Evolutionary conservation across 2,329 filamentous ascomycete species (phyloP).

Genomic region (Aspergillus sp.): DNA sequence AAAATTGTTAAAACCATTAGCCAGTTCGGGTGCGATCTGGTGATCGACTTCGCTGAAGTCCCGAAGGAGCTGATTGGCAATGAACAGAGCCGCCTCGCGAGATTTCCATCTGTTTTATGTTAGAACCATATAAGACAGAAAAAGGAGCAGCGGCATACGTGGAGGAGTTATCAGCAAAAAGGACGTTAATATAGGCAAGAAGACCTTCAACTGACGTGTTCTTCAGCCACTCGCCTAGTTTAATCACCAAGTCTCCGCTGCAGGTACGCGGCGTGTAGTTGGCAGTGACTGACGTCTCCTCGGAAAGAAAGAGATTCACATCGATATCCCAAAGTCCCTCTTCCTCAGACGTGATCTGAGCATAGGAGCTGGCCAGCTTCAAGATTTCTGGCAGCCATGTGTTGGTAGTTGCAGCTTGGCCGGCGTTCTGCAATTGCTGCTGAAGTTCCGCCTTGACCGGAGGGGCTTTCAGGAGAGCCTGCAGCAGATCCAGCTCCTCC

Average conservation of each 20-base stretch:
- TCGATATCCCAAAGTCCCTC: constrained; percentile 96
- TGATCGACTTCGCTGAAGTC: constrained; percentile 76
- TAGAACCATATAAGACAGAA: not conserved
- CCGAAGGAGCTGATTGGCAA: constrained; percentile 75
- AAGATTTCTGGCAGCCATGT: constrained; percentile 85
- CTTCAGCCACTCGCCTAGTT: constrained; percentile 83
- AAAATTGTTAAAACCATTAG: constrained; percentile 69
- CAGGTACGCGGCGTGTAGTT: constrained; percentile 95
- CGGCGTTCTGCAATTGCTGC: constrained; percentile 59
- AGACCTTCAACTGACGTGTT: constrained; percentile 70
- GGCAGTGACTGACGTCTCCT: constrained; percentile 88
- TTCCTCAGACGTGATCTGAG: constrained; percentile 85
- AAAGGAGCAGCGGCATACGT: constrained; percentile 22
- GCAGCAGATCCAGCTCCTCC: constrained; percentile 91
- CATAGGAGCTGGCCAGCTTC: constrained; percentile 75
- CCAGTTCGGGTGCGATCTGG: constrained; percentile 60
- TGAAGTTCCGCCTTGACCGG: constrained; percentile 87
- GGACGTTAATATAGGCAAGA: constrained; percentile 64
- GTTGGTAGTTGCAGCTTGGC: constrained; percentile 55
- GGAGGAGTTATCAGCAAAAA: constrained; percentile 52
- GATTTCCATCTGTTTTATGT: constrained; percentile 49
- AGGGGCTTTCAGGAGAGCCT: constrained; percentile 79
- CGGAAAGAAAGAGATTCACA: constrained; percentile 87
- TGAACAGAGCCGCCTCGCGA: constrained; percentile 75
- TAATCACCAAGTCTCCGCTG: constrained; percentile 85